Percentiles rank a stretch among this genome's conserved stretches.
These are phyloP conservation scores for Cytospora mali DNA, from an alignment of 2,329 filamentous ascomycete genomes.

Conservation along the genomic window DNA sequence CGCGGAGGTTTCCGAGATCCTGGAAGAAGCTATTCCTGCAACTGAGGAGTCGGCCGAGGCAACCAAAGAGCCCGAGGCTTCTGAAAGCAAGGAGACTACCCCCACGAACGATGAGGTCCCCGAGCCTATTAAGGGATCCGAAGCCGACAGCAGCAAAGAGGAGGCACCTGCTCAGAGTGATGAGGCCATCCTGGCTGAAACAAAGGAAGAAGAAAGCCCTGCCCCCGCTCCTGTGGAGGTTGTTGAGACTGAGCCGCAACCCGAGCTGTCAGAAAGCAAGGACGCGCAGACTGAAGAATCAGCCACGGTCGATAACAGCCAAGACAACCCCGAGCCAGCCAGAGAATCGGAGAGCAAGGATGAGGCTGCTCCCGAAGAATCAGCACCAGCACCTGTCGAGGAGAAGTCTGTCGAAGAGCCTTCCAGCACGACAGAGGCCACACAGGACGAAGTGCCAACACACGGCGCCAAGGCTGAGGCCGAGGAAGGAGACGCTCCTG, in stretches of 20 bases:
- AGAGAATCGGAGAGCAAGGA: too few relatives aligned
- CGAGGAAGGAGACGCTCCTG: too few relatives aligned
- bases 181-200: constrained; percentile 1
- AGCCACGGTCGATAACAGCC: too few relatives aligned
- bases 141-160: neutral
- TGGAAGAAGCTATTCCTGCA: constrained; percentile 7
- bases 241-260: too few relatives aligned
- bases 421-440: too few relatives aligned
- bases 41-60: constrained; percentile 10
- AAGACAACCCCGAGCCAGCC: too few relatives aligned
- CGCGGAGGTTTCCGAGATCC: constrained; percentile 1
- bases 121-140: neutral
- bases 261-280: too few relatives aligned
- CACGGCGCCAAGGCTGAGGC: too few relatives aligned
- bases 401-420: constrained; percentile 5
- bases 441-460: too few relatives aligned
- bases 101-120: neutral
- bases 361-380: constrained; percentile 1
- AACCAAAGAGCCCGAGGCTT: neutral
- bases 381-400: constrained; percentile 7
- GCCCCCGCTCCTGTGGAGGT: neutral
- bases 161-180: neutral
- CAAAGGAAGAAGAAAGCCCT: neutral
- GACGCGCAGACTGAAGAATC: too few relatives aligned
- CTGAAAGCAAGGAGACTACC: constrained; percentile 1